These are phyloP conservation scores for Rasamsonia emersonii DNA, from an alignment of 2,329 filamentous ascomycete genomes.

Conservation along the genomic window DNA sequence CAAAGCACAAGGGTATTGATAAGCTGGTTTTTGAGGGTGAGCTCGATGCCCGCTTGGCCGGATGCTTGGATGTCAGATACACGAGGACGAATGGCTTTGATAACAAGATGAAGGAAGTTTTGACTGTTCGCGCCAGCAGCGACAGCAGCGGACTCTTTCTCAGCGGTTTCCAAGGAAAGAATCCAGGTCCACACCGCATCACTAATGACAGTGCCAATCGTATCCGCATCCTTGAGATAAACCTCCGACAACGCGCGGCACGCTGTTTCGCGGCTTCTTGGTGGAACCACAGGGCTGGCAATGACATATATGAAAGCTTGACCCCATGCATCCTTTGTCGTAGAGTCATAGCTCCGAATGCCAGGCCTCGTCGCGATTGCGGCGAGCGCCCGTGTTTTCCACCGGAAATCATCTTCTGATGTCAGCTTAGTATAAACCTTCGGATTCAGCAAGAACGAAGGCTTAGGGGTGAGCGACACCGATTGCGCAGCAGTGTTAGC, in stretches of 20 bases:
- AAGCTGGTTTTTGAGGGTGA: constrained; percentile 59
- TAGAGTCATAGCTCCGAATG: constrained; percentile 37
- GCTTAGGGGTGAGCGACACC: constrained; percentile 65
- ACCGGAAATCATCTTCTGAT: constrained; percentile 65
- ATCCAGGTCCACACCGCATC: constrained; percentile 75
- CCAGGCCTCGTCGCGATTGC: constrained; percentile 50
- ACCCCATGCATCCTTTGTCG: constrained; percentile 63
- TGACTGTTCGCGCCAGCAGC: constrained; percentile 56
- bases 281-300: constrained; percentile 52
- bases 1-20: constrained; percentile 70
- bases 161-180: constrained; percentile 54
- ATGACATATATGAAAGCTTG: constrained; percentile 76
- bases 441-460: constrained; percentile 77
- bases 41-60: constrained; percentile 34
- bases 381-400: constrained; percentile 64
- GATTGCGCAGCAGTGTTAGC: constrained; percentile 54
- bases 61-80: constrained; percentile 16
- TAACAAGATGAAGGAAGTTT: constrained; percentile 51
- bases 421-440: constrained; percentile 76
- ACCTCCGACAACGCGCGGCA: constrained; percentile 53
- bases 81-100: constrained; percentile 37
- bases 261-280: constrained; percentile 56
- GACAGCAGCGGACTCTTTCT: constrained; percentile 67
- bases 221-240: constrained; percentile 52
- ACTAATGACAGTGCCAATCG: constrained; percentile 56